phyloP scores from a whole-genome alignment of 169 alveolate genomes.

The Plasmodium chabaudi region DNA sequence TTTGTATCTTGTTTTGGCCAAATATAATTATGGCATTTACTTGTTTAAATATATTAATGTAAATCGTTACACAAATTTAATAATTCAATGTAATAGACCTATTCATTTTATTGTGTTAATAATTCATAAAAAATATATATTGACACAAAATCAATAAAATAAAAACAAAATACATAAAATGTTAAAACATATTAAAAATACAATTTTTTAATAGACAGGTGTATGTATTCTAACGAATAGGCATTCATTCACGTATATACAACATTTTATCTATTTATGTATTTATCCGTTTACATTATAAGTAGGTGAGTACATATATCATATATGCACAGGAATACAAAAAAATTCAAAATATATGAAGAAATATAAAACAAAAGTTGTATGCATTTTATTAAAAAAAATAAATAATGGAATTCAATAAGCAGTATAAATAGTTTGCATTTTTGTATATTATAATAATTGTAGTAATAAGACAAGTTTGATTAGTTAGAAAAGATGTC shows the following conservation, averaged over 20 bases:
- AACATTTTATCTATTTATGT: neutral
- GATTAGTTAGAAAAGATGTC: neutral
- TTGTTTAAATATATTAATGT: neutral
- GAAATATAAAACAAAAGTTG: slow-evolving; percentile 5
- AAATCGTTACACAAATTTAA: slow-evolving; percentile 1
- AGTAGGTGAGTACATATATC: neutral
- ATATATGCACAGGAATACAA: slow-evolving; percentile 10
- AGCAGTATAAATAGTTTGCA: no score
- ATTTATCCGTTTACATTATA: neutral
- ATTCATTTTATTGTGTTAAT: neutral
- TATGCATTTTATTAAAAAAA: slow-evolving; percentile 20
- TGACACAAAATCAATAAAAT: neutral
- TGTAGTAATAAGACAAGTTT: no score
- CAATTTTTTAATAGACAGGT: neutral
- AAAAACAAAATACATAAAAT: neutral
- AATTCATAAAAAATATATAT: slow-evolving; percentile 4
- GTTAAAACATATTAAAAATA: slow-evolving; percentile 2
- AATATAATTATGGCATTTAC: neutral
- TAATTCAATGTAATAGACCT: neutral
- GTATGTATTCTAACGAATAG: neutral
- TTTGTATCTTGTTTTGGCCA: no score
- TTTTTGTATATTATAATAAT: no score
- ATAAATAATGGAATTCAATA: no score
- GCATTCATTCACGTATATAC: no score
- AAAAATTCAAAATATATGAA: neutral